Base-by-base conservation (phyloP, 805 yeast species). In the Middelhovenomyces tepae region DNA sequence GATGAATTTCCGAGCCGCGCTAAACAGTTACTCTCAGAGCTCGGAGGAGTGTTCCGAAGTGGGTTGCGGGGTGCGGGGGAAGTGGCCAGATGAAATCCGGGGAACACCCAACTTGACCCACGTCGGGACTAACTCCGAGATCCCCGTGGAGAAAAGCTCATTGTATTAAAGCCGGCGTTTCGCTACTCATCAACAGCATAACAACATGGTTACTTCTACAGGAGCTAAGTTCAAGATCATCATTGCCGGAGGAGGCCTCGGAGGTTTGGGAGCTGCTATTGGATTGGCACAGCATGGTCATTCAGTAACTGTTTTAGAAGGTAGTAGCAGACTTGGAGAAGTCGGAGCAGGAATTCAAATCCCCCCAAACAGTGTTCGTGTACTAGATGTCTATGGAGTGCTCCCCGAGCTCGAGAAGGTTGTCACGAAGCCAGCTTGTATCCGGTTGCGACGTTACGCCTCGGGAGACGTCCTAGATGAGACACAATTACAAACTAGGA, bases 281-380 rank as follows among this genome's bases (percentile, higher is more conserved):
- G 56, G 49, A 6, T 38, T 53, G 29, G 37, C 36, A 8, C 20
- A 36, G 18, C 33, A 43, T 10, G 59, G 57, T n/a, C 58, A 53
- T 33, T 27, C 35, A 5, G 59, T 54, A 15, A 38, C 37, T 3
- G 34, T 54, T 14, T 39, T 54, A 15, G 59, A 54, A 35, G 40
- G 47, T 16, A 54, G 57, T 11, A 38, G 43, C 7, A 42, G 34
- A 16, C 38, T 53, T 15, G 53, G 54, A 5, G 59, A 54, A 37
- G 57, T 55, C 25, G 59, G 59, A n/a, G 59, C 59, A n/a, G 59
- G 59, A 18, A 54, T 54, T 29, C 59, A 53, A 38, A 42, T 54
- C 18, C 57, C 58, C 11, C 60, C 60, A 4, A 50, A 51, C 17
- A 44, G 54, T 7, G 36, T 44, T 3, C 41, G 49, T 16, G 44